Conservation (phyloP, 1,284 basidiomycete species). For the Moniliella sp. region DNA sequence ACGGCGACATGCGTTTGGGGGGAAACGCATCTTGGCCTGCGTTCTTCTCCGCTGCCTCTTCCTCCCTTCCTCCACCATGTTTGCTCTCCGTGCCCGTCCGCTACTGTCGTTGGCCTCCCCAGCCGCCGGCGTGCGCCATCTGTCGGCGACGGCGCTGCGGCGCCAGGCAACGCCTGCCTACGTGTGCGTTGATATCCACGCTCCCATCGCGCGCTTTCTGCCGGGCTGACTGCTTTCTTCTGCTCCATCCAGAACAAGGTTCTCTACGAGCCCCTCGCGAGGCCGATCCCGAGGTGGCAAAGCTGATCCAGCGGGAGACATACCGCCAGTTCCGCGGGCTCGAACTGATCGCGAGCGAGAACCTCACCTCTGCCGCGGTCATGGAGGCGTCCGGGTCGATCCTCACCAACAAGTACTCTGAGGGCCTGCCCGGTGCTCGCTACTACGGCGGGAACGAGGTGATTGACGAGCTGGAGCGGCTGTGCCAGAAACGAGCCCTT, state of each 20-base stretch:
- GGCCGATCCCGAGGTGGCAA: conserved; percentile 78
- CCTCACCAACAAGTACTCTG: conserved; percentile 83
- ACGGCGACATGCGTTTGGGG: too few species aligned
- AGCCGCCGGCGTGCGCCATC: too few species aligned
- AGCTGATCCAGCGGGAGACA: conserved; percentile 96
- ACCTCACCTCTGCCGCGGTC: conserved; percentile 31
- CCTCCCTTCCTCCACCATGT: too few species aligned
- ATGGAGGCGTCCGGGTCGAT: conserved; percentile 99
- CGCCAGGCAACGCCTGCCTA: too few species aligned
- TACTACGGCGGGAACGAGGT: conserved; percentile 77
- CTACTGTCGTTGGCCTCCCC: too few species aligned
- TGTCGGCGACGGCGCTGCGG: too few species aligned
- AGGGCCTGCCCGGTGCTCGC: conserved; percentile 51
- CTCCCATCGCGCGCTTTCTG: too few species aligned
- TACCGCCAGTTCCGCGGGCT: conserved; percentile 88
- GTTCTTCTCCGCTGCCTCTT: too few species aligned
- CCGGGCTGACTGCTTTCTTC: too few species aligned
- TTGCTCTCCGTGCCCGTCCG: too few species aligned
- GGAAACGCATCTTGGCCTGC: too few species aligned
- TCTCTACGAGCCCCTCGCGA: conserved; percentile 66
- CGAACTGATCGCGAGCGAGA: conserved; percentile 81
- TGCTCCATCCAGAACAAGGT: conserved; percentile 72
- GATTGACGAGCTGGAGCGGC: conserved; percentile 82
- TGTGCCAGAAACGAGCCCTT: conserved; percentile 85
- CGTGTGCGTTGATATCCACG: too few species aligned